phyloP scores from a whole-genome alignment of 2,329 filamentous ascomycete genomes.

The Talaromyces sp. region DNA sequence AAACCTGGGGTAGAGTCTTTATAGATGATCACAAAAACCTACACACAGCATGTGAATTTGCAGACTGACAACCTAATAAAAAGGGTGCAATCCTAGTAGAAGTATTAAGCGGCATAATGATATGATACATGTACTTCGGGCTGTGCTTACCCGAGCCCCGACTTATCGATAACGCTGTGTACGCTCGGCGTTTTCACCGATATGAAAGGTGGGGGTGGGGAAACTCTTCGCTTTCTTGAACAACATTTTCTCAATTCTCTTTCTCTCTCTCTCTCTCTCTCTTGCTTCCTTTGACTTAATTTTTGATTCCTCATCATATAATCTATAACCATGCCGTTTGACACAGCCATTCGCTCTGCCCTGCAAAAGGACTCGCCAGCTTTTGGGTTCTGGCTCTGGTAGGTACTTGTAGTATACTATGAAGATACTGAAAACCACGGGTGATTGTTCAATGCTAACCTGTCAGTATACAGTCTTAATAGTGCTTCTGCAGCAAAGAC shows the following conservation, averaged over 20 bases:
- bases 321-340: slow-evolving; percentile 5
- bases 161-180: background rate
- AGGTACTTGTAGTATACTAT: background rate
- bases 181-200: background rate
- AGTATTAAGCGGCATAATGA: background rate
- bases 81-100: background rate
- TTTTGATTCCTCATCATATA: background rate
- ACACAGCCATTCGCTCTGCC: slow-evolving; percentile 7
- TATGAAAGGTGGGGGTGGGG: background rate
- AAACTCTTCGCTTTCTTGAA: background rate
- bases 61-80: no score
- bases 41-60: no score
- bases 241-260: background rate
- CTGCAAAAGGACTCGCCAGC: slow-evolving; percentile 6
- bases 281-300: background rate
- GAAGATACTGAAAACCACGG: background rate
- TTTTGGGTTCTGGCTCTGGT: slow-evolving; percentile 13
- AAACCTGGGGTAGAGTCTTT: no score
- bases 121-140: background rate
- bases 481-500: slow-evolving; percentile 10
- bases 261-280: background rate
- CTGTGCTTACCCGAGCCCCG: background rate
- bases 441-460: background rate
- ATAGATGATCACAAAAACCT: no score
- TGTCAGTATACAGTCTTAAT: slow-evolving; percentile 1